phyloP scores from a whole-genome alignment of 2,329 filamentous ascomycete genomes.

The Trichoderma koningiopsis region DNA sequence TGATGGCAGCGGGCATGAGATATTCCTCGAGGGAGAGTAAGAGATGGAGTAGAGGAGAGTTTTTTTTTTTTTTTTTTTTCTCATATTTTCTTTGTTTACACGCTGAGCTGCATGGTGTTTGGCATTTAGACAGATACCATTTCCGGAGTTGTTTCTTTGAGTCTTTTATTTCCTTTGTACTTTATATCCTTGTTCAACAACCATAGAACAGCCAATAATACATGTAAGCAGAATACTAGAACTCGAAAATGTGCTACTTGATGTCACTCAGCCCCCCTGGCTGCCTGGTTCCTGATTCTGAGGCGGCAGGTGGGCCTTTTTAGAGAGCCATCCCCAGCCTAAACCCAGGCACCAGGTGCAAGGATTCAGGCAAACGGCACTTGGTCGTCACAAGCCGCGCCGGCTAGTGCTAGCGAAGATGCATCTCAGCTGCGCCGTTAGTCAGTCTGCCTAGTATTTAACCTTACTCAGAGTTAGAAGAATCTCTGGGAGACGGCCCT shows the following conservation, averaged over 20 bases:
- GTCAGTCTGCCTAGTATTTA: constrained; percentile 17
- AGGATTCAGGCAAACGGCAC: neutral
- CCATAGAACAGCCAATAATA: neutral
- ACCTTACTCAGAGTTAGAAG: neutral
- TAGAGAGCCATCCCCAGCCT: neutral
- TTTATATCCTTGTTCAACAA: neutral
- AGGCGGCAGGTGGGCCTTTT: neutral
- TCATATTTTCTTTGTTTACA: neutral
- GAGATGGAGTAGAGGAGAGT: constrained; percentile 20
- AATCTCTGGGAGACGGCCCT: neutral
- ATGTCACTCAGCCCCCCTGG: neutral
- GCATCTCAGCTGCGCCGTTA: neutral
- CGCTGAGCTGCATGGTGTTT: too few relatives aligned
- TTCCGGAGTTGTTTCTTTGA: neutral
- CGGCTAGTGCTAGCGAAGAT: neutral
- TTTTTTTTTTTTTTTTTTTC: neutral
- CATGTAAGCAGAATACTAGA: neutral
- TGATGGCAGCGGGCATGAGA: constrained; percentile 66
- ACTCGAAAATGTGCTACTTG: neutral
- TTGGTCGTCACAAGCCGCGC: neutral
- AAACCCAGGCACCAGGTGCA: constrained; percentile 6
- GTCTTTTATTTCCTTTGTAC: neutral
- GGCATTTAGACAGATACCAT: constrained; percentile 7
- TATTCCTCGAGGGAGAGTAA: constrained; percentile 52
- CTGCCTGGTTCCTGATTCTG: constrained; percentile 4